Base-by-base conservation (phyloP, 2,329 filamentous ascomycete species). In the Plenodomus biglobosus region DNA sequence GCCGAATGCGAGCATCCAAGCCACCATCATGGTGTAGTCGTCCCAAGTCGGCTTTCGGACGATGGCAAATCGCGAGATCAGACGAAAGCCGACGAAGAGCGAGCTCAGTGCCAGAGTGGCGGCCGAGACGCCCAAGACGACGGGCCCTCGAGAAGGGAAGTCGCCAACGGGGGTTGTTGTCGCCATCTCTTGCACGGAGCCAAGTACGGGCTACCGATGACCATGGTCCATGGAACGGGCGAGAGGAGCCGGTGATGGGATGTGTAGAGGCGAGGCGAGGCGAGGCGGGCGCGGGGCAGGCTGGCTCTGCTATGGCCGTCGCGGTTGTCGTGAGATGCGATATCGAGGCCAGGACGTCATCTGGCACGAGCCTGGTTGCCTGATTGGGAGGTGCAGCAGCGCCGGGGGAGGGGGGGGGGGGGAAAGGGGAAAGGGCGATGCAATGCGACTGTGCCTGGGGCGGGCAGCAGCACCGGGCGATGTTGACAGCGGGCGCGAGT, bases 21-120 rank as follows among this genome's bases (percentile, higher is more conserved):
- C 90, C 35, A 88, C 57, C 10, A 90, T 71, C 71, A 96, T 94
- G 61, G 88, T 82, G 71, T 85, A 87, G 76, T 96, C 92, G 72
- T 95, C 90, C 76, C 82, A 82, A 46, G 80, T 84, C 42, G 90
- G 73, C 45, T 81, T 85, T 58, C 82, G 83, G 46, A 96, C 86
- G 41, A 96, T 85, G 39, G 80, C 83, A 41, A 82, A 78, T 21
- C 91, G 82, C 51, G 88, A 90, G 36, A 89, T 74, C 58, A 95
- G 77, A 45, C 92, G 85, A 30, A 88, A 80, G 36, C 78, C 78
- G 58, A 96, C 88, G 66, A 95, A 92, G 45, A 87, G 64, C 34
- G 86, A 86, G 42, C 88, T 84, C 43, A 92, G 70, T 18, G 80
- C 80, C 53, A 92, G 80, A 42, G 87, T 88, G 17, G 80, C 76